phyloP scores from a whole-genome alignment of 164 flowering plant genomes.

The Stephania japonica region DNA sequence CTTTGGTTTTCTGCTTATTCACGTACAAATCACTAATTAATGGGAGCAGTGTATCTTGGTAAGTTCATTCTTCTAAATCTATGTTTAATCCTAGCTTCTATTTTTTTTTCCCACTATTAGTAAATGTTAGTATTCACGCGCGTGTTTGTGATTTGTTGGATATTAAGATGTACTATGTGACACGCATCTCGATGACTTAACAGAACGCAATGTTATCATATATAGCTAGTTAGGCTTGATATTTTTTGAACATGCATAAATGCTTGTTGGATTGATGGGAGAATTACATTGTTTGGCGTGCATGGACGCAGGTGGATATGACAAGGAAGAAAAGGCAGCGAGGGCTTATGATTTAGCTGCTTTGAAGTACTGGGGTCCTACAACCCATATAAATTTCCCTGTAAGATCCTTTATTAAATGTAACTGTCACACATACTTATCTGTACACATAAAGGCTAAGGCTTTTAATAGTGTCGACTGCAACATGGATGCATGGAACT shows the following conservation, averaged over 20 bases:
- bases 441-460: too few species aligned
- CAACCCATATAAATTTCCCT: slow-evolving; percentile 91
- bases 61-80: not conserved
- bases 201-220: too few species aligned
- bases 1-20: not conserved
- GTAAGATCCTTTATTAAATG: slow-evolving; percentile 29
- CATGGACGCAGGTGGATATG: slow-evolving; percentile 67
- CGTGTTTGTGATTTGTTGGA: not conserved
- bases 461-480: too few species aligned
- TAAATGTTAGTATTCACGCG: not conserved
- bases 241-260: too few species aligned
- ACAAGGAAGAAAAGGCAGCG: slow-evolving; percentile 95
- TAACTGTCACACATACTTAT: too few species aligned
- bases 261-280: too few species aligned
- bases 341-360: slow-evolving; percentile 94
- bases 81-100: not conserved
- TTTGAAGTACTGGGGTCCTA: slow-evolving; percentile 93
- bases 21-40: slow-evolving; percentile 33
- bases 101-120: too few species aligned
- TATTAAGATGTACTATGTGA: too few species aligned
- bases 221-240: too few species aligned
- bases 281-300: too few species aligned
- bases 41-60: not conserved
- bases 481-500: too few species aligned
- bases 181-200: too few species aligned